phyloP scores from a whole-genome alignment of 371 early-diverging fungal species.

The Mucor sp. region DNA sequence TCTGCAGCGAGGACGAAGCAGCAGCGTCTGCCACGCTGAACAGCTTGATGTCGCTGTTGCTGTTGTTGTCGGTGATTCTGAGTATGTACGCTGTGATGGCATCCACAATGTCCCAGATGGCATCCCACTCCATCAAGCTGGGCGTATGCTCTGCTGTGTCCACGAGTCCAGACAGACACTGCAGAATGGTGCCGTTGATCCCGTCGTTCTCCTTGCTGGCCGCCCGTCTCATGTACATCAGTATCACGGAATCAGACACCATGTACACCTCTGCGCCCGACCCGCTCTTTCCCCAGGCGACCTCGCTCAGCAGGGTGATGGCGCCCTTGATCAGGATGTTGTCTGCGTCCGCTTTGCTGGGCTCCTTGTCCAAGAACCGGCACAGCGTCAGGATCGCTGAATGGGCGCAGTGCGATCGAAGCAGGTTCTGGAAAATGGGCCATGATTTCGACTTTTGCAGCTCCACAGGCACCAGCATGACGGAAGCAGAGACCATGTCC shows the following conservation, averaged over 20 bases:
- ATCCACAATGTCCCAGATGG: conserved; percentile 50
- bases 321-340: conserved; percentile 54
- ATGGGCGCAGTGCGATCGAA: conserved; percentile 70
- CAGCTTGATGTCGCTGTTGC: conserved; percentile 13
- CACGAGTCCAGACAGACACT: conserved; percentile 18
- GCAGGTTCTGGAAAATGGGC: conserved; percentile 65
- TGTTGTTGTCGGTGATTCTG: conserved; percentile 25
- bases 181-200: conserved; percentile 29
- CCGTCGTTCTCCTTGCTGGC: conserved; percentile 24
- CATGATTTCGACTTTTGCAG: conserved; percentile 39
- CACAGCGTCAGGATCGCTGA: conserved; percentile 64
- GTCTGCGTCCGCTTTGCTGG: conserved; percentile 19
- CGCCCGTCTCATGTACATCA: conserved; percentile 39
- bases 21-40: conserved; percentile 7
- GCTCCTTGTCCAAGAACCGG: conserved; percentile 45
- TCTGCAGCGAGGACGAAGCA: background rate
- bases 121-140: conserved; percentile 49
- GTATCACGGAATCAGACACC: conserved; percentile 39
- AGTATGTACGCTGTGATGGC: conserved; percentile 23
- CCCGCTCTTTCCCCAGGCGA: conserved; percentile 53
- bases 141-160: conserved; percentile 19
- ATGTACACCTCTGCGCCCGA: conserved; percentile 32
- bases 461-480: conserved; percentile 32
- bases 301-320: conserved; percentile 52
- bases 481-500: conserved; percentile 58